Evolutionary conservation across 441 rosid species (phyloP), one percentile per base, ranked within the genome.

Genomic region (Gossypium gossypioides): DNA sequence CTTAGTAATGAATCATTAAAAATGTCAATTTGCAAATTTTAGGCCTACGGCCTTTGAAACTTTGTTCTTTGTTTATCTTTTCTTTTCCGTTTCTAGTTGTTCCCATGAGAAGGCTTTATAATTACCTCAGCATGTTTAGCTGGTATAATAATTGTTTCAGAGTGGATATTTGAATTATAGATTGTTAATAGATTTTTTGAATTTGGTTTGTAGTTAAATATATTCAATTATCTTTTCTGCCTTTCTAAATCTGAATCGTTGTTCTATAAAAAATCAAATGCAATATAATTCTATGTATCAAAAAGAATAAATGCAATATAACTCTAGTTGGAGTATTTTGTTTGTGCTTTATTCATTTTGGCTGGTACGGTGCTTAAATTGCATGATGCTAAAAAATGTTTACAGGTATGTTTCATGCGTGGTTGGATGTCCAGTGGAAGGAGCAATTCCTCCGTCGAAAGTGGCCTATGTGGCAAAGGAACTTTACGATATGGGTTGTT

Each of bases 401-500:
- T 60, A 22, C 67, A 94, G 97, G 84, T 94, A 94, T 75, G 99
- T 94, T 29, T 94, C 99, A 6, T 94, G 99, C 56, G 99, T 82
- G 70, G 85, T 88, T 32, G 99, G 96, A 42, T 92, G 99, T 88
- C 97, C 99, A 37, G 90, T 76, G 62, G 97, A 94, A 75, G 99
- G 99, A 79, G 72, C 84, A 2, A 84, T 92, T 73, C 66, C 87
- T 74, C 93, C 97, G 44, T 80, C 94, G 66, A 87, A 86, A 81
- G 97, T 95, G 65, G 97, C 97, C 50, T 86, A 83, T 81, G 96
- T 92, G 73, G 97, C 96, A 32, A 92, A 86, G 81, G 93, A 87
- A 77, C 96, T 95, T 66, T 73, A 88, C 67, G 87, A 86, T 37
- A 95, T 92, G 97, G 99, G 97, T 68, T 95, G 99, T 87, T 95